A percentile compares a stretch with the other conserved stretches of the same genome.
Evolutionary conservation across 176 grass and related monocot genomes (phyloP).

Genomic region (Oryza longistaminata): DNA sequence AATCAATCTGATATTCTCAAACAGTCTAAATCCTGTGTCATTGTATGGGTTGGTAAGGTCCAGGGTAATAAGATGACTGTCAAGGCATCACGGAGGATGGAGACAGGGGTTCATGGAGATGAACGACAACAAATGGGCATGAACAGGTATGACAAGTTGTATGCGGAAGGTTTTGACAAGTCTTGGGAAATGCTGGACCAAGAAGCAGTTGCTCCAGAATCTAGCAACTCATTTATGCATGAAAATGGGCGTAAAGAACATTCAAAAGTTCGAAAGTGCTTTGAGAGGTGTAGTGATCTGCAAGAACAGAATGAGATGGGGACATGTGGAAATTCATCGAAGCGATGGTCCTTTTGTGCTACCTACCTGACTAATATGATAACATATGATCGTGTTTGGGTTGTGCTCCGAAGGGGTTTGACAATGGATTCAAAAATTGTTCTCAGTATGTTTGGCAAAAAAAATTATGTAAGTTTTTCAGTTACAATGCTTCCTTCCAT

Average conservation of each 20-base stretch:
- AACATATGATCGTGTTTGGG: constrained; percentile 76
- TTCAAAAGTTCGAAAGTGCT: constrained; percentile 31
- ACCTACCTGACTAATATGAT: constrained; percentile 63
- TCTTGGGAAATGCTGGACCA: constrained; percentile 49
- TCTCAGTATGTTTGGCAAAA: constrained; percentile 54
- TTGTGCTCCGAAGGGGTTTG: constrained; percentile 46
- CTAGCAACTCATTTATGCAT: constrained; percentile 38
- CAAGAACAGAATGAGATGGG: constrained; percentile 35
- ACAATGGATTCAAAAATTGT: constrained; percentile 58
- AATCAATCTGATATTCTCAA: constrained; percentile 59
- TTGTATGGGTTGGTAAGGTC: constrained; percentile 61
- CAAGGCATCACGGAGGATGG: constrained; percentile 56
- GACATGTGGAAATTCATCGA: constrained; percentile 29
- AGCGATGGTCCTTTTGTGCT: constrained; percentile 56
- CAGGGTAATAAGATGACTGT: constrained; percentile 53
- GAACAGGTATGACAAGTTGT: constrained; percentile 48
- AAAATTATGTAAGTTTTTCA: constrained; percentile 57
- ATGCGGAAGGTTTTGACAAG: constrained; percentile 32
- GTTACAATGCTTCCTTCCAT: constrained; percentile 30
- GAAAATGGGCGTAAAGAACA: constrained; percentile 38
- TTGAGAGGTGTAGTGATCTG: constrained; percentile 26
- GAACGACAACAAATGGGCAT: constrained; percentile 38
- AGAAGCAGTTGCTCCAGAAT: constrained; percentile 42
- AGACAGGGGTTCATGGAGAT: constrained; percentile 48
- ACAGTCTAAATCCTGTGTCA: constrained; percentile 53